A percentile compares a stretch with the other conserved stretches of the same genome.
These are phyloP conservation scores for Pleurotus djamor DNA, from an alignment of 768 basidiomycete genomes.

Conservation along the genomic window DNA sequence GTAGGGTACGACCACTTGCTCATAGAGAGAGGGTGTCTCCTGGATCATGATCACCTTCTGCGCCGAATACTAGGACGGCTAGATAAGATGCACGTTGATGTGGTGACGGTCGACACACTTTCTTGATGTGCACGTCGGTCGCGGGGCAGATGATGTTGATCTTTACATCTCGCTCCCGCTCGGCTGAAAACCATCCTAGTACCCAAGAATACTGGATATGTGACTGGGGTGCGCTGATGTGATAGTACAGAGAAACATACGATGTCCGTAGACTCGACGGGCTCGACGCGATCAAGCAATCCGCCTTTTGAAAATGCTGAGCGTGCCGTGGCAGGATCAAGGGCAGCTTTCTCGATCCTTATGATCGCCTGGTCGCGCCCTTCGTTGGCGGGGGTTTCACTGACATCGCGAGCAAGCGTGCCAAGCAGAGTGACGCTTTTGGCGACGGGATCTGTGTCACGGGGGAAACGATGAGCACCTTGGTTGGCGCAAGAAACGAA, in stretches of 20 bases:
- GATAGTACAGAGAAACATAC: slow-evolving; percentile 32
- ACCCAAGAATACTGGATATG: slow-evolving; percentile 73
- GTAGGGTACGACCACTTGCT: slow-evolving; percentile 71
- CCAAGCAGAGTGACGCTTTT: slow-evolving; percentile 71
- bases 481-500: slow-evolving; percentile 6
- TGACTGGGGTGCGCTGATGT: not conserved
- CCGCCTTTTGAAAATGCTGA: slow-evolving; percentile 33
- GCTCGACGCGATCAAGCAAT: slow-evolving; percentile 38
- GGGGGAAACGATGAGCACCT: not conserved
- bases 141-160: slow-evolving; percentile 86
- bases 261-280: slow-evolving; percentile 67
- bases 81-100: not conserved
- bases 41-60: slow-evolving; percentile 72
- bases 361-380: slow-evolving; percentile 56
- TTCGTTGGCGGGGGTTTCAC: slow-evolving; percentile 13
- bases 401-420: slow-evolving; percentile 7
- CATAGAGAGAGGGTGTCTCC: slow-evolving; percentile 83
- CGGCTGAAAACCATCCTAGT: slow-evolving; percentile 61
- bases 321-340: slow-evolving; percentile 41
- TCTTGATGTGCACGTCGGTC: slow-evolving; percentile 85
- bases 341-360: slow-evolving; percentile 75
- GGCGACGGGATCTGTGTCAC: slow-evolving; percentile 48
- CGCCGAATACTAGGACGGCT: slow-evolving; percentile 57
- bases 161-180: slow-evolving; percentile 64
- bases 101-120: slow-evolving; percentile 39